Base-by-base conservation (phyloP, 2,329 filamentous ascomycete genomes). In the Colletotrichum salicis region DNA sequence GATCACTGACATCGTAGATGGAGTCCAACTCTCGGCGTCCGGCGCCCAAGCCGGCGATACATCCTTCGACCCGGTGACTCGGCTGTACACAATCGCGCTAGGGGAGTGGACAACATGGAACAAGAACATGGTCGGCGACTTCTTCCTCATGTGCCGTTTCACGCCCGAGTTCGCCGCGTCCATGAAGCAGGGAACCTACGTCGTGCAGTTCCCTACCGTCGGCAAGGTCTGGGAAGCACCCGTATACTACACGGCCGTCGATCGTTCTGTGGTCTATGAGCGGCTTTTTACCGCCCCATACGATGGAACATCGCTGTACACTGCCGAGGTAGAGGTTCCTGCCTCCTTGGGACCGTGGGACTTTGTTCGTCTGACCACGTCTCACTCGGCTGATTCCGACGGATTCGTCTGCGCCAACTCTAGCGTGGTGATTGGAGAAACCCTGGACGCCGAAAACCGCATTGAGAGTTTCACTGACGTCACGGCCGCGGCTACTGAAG, bases 81-180 rank as follows among this genome's bases (percentile, higher is more conserved):
- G 67, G 0, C 31, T 73, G 6, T 73, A 61, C 54, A 73, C 56
- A 0, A 63, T 73, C 6, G 24, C 57, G 3, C 54, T 70, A 15
- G 54, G 27, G 0, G 62, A 67, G 11, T 73, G 71, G 71, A 66
- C 66, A 1, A 73, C 71, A 19, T 73, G 71, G 71, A 51, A 73
- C 62, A 73, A 70, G 62, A 70, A 73, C 35, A 70, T 73, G 57
- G 33, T 54, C 52, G 71, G 67, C 48, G 54, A 70, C 58, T 73
- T 73, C 66, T 73, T 66, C 67, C 58, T 73, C 19, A 68, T 72
- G 64, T 72, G 71, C 58, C 71, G 67, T n/a, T 70, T 73, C 67
- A 22, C 56, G 13, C 57, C 66, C 3, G 62, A 62, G 4, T 70
- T 70, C 12, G 71, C 66, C 6, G 24, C 61, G 0, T 22, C 54